Percentiles rank a stretch among this genome's conserved stretches.
Evolutionary conservation across 1,284 basidiomycete species (phyloP).

Genomic region (Ganoderma meredithae): DNA sequence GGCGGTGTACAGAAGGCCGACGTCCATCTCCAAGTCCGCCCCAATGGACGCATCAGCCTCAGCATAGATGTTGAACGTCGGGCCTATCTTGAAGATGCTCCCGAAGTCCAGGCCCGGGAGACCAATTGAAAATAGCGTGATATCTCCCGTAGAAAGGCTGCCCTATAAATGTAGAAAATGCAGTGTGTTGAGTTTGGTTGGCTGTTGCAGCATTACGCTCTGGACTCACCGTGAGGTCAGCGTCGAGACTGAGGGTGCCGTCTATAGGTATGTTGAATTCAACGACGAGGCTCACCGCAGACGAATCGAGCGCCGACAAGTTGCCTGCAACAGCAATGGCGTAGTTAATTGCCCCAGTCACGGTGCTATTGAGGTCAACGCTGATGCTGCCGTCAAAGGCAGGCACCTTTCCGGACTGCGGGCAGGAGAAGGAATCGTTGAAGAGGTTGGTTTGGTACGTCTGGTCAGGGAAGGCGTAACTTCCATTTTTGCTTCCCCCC

Average conservation of each 20-base stretch:
- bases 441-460: not conserved
- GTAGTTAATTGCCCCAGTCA: constrained; percentile 3
- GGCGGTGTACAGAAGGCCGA: constrained; percentile 45
- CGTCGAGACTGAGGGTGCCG: constrained; percentile 1
- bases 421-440: constrained; percentile 9
- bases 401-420: not conserved
- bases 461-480: constrained; percentile 12
- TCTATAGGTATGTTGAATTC: constrained; percentile 2
- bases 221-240: constrained; percentile 3
- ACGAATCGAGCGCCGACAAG: not conserved
- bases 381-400: constrained; percentile 1
- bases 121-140: not conserved
- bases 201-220: no score
- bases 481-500: not conserved
- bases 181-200: no score
- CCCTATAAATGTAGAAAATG: not conserved
- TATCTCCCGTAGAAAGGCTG: constrained; percentile 3
- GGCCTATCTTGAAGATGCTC: constrained; percentile 44
- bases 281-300: not conserved
- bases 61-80: constrained; percentile 42
- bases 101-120: constrained; percentile 6
- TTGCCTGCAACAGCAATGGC: not conserved
- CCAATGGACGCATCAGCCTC: constrained; percentile 43
- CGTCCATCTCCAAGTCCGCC: constrained; percentile 46
- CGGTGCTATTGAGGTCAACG: not conserved